phyloP scores from a whole-genome alignment of 2,329 filamentous ascomycete species.

The Alternaria infectoria region DNA sequence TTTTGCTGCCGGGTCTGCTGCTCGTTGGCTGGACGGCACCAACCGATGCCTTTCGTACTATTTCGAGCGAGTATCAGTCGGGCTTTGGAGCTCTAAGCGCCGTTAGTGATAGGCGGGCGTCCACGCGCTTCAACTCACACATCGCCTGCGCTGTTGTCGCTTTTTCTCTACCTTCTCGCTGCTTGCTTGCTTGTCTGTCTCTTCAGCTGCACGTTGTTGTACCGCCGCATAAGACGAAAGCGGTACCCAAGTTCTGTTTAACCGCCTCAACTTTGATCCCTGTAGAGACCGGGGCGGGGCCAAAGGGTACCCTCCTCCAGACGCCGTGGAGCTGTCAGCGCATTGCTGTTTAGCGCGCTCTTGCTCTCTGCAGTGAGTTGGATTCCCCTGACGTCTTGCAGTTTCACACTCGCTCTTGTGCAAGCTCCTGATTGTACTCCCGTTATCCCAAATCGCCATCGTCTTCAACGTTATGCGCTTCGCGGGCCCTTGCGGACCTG shows the following conservation, averaged over 20 bases:
- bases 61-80: constrained; percentile 46
- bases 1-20: constrained; percentile 33
- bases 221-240: constrained; percentile 36
- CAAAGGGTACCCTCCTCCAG: constrained; percentile 45
- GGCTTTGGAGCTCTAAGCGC: constrained; percentile 44
- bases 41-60: constrained; percentile 40
- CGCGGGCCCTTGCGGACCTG: constrained; percentile 26
- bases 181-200: constrained; percentile 38
- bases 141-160: constrained; percentile 41
- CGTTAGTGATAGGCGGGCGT: constrained; percentile 44
- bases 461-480: constrained; percentile 39
- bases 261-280: constrained; percentile 40
- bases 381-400: constrained; percentile 39
- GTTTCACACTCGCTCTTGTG: constrained; percentile 33
- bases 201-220: constrained; percentile 45
- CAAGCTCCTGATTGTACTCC: constrained; percentile 39
- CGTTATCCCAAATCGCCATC: constrained; percentile 36
- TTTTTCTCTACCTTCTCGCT: constrained; percentile 30
- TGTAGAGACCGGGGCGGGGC: constrained; percentile 47
- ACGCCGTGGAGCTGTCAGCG: constrained; percentile 45
- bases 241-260: constrained; percentile 51
- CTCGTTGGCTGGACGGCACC: constrained; percentile 33
- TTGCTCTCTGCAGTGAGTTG: constrained; percentile 47
- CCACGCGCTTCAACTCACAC: constrained; percentile 40
- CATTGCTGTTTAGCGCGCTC: constrained; percentile 46